Percentiles rank a stretch among this genome's conserved stretches.
These are phyloP conservation scores for Syzygium oleosum DNA, from an alignment of 345 rosid genomes.

Conservation along the genomic window DNA sequence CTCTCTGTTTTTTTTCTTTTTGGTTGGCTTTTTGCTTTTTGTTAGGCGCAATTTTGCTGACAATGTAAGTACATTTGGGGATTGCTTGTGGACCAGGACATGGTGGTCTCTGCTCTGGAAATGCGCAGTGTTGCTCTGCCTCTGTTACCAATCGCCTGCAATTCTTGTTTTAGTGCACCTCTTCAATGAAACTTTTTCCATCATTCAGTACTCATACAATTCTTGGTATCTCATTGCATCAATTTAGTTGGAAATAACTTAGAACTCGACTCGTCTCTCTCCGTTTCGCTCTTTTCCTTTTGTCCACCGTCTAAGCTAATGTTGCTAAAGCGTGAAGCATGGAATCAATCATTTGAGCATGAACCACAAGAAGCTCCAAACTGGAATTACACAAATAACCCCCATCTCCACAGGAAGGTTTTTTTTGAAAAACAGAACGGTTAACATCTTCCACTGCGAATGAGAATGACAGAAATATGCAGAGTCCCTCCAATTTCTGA, in stretches of 20 bases:
- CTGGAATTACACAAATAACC: background rate
- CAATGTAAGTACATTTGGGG: background rate
- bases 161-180: background rate
- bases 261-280: background rate
- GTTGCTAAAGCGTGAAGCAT: slow-evolving; percentile 10
- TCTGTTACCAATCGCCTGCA: background rate
- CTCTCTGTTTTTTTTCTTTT: background rate
- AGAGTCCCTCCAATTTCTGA: slow-evolving; percentile 11
- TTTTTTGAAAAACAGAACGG: background rate
- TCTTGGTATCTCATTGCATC: background rate
- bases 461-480: background rate
- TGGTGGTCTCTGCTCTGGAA: background rate
- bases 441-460: background rate
- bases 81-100: background rate
- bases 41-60: background rate
- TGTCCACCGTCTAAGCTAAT: slow-evolving; percentile 3
- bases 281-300: background rate
- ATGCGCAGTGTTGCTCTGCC: background rate
- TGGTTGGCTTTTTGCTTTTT: background rate
- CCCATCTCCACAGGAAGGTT: background rate
- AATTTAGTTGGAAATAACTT: background rate
- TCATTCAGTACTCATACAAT: background rate
- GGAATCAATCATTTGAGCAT: slow-evolving; percentile 20
- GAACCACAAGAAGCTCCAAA: background rate
- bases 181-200: background rate